Evolutionary conservation across 2,329 filamentous ascomycete genomes (phyloP), one percentile per base, ranked within the genome.

Genomic region (Aureobasidium namibiae): DNA sequence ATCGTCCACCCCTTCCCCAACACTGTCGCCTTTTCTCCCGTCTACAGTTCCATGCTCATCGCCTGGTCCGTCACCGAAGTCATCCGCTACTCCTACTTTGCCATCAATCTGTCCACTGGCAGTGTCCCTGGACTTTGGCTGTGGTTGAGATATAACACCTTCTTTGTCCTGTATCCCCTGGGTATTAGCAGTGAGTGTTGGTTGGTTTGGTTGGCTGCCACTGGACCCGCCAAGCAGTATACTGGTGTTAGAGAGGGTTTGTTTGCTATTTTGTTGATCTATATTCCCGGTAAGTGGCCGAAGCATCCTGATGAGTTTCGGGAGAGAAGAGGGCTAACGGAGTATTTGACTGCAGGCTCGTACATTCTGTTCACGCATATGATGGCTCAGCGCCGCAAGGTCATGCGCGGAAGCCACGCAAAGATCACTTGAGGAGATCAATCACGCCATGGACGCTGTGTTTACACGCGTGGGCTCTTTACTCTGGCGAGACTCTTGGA

Each of bases 21-120:
- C 59, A 81, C 87, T 56, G 83, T 84, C 2, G 67, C 70, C 61
- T 61, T 56, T 13, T 82, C 79, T 63, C 75, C 80, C 21, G 82
- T 81, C 59, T 95, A 92, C 78, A 79, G 84, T 65, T 82, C 80
- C 67, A 90, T 95, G 89, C 81, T 97, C 61, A 69, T 87, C 59
- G 92, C 94, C 33, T 97, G 94, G 92, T 87, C 85, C 64, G 73
- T 90, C 61, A 96, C 94, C 62, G 94, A 99, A 76, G 88, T 96
- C 56, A 87, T 96, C 67, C 87, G 94, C 58, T 99, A 99, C 80
- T 82, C 84, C 49, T 99, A 89, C 80, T 97, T 97, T 72, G 88
- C 89, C 36, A 80, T 91, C 67, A 85, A 84, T 66, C 81, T 94
- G 33, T 76, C 78, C 63, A 66, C 72, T 57, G 68, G 78, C 66